Base-by-base conservation (phyloP, 371 early-diverging fungal genomes). In the Antonospora locustae region DNA sequence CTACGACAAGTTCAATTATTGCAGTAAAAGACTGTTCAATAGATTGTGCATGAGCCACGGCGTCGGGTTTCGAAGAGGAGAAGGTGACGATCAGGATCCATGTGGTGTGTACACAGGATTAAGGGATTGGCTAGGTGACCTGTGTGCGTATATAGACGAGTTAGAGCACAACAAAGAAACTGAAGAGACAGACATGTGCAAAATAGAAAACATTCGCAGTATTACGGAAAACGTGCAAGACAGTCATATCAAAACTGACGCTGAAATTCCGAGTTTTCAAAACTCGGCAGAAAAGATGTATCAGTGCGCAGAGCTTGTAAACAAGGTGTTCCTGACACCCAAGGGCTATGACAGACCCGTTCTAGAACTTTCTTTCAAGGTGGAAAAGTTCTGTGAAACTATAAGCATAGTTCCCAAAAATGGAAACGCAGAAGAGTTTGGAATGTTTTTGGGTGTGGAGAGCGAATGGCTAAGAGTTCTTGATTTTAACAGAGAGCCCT, bases 1-100 rank as follows among this genome's bases (percentile, higher is more conserved):
- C 9, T 71, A 66, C 50, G 19, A 44, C 17, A 56, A 68, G 24
- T 96, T 84, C 78, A 94, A 94, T 70, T 89, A 79, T 71, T 84
- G 88, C 6, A 83, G 87, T 0, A 92, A 91, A 71, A 88, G 87
- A 59, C 78, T 94, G 38, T 80, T 80, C 69, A 84, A 84, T 50
- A 77, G 91, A 44, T n/a, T n/a, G n/a, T n/a, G n/a, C n/a, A n/a
- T n/a, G n/a, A n/a, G n/a, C n/a, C n/a, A n/a, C n/a, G n/a, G n/a
- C n/a, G n/a, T n/a, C n/a, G n/a, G n/a, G n/a, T n/a, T n/a, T n/a
- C n/a, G n/a, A n/a, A n/a, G n/a, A n/a, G n/a, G n/a, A n/a, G n/a
- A n/a, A 60, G 90, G 90, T 30, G 92, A 97, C 67, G 90, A 89
- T 67, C 92, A 91, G 70, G 92, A 96, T 69, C 83, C 82, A 62